Base-by-base conservation (phyloP, 1,139 yeast species). In the Scheffersomyces insectosa region DNA sequence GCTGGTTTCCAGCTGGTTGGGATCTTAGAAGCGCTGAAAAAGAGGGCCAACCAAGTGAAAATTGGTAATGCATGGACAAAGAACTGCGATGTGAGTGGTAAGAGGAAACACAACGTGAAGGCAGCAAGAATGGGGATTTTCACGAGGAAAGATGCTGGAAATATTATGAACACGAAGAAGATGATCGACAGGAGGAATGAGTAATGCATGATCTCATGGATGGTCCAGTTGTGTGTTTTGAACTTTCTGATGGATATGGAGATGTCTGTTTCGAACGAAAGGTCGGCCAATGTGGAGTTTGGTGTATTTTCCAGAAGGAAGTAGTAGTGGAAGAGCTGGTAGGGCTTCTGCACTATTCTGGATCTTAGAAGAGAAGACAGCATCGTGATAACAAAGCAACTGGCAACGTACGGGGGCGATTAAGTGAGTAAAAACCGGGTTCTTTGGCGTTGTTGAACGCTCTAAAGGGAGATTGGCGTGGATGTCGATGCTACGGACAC, bases 31-130 rank as follows among this genome's bases (percentile, higher is more conserved):
- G 93, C 84, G 28, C 85, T 79, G 65, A 88, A 90, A 66, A 85
- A 93, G 45, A 93, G 75, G 27, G 91, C 82, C 52, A 90, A 79
- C 97, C 98, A 93, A 6, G 95, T 77, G 44, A 86, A 78, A 27
- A 95, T 82, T 3, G 99, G 98, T 57, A 90, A 71, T 20, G 91
- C 96, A 56, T 84, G 85, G 38, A 88, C 74, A 60, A 90, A 88
- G 63, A 95, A 90, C 65, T 93, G 98, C 12, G 88, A 77, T 1
- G 95, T 84, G 42, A 87, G 65, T 6, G 98, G 97, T 7, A 88
- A 55, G 33, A 51, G 62, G 53, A 88, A 76, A 40, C 78, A 63
- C 33, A 72, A 55, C 11, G 56, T 40, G 43, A 77, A 69, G 5
- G 63, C 64, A 9, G 60, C 41, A 13, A 73, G 57, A 29, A 82